Percentiles rank a stretch among this genome's conserved stretches.
Conservation (phyloP, 768 basidiomycete genomes). For the Trametes meyenii region DNA sequence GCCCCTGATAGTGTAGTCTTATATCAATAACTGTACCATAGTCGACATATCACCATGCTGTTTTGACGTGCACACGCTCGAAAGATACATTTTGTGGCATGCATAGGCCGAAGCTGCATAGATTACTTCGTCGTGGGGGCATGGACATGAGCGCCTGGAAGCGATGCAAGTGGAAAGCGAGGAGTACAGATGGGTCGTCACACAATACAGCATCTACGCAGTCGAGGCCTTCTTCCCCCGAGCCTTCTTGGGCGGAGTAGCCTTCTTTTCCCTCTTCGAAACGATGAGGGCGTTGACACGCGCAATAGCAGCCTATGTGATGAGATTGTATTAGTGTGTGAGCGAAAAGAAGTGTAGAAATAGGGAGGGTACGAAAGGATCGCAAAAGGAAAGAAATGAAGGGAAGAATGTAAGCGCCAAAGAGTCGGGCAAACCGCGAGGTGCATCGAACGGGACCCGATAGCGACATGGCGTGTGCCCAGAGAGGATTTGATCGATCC, state of each 20-base stretch:
- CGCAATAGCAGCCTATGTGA: slow-evolving; percentile 66
- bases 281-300: slow-evolving; percentile 74
- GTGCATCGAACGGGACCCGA: slow-evolving; percentile 67
- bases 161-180: slow-evolving; percentile 24
- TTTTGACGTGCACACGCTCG: neutral
- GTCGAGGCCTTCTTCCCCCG: slow-evolving; percentile 66
- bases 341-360: neutral
- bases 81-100: slow-evolving; percentile 7
- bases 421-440: slow-evolving; percentile 68
- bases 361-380: slow-evolving; percentile 13
- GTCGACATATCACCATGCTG: neutral
- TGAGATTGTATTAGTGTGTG: slow-evolving; percentile 9
- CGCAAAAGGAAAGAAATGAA: slow-evolving; percentile 22
- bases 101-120: slow-evolving; percentile 23
- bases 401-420: slow-evolving; percentile 61
- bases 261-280: slow-evolving; percentile 73
- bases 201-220: slow-evolving; percentile 20
- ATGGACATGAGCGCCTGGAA: slow-evolving; percentile 21
- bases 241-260: slow-evolving; percentile 65
- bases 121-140: slow-evolving; percentile 22
- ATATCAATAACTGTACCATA: slow-evolving; percentile 11
- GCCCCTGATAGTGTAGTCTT: neutral
- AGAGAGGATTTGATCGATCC: slow-evolving; percentile 63
- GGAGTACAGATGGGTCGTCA: slow-evolving; percentile 20
- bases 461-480: slow-evolving; percentile 75